Conservation (phyloP, 176 grass and related monocot species). For the Otatea glauca region DNA sequence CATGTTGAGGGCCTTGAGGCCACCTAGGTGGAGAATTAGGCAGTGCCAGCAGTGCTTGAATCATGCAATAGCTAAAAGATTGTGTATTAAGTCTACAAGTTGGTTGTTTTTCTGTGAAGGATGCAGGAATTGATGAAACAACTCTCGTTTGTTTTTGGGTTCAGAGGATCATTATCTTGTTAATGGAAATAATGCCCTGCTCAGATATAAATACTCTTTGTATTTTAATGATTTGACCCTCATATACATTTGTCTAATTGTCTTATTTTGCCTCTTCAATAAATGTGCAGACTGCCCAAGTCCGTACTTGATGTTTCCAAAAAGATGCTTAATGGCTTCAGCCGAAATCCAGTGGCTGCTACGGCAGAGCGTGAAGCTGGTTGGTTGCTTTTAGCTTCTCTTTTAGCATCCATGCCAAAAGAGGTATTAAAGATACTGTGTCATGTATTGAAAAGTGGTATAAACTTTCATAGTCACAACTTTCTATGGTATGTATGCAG, state of each 20-base stretch:
- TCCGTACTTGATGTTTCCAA: conserved; percentile 92
- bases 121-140: conserved; percentile 12
- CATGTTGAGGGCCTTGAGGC: background rate
- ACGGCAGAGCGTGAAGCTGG: conserved; percentile 79
- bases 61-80: background rate
- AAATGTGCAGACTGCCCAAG: conserved; percentile 71
- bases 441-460: conserved; percentile 27
- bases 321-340: conserved; percentile 82
- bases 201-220: conserved; percentile 17
- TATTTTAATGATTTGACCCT: conserved; percentile 8
- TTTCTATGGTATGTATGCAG: conserved; percentile 57
- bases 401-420: conserved; percentile 96
- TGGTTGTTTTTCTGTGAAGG: background rate
- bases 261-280: conserved; percentile 25
- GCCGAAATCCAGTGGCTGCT: conserved; percentile 85
- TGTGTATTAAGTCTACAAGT: background rate
- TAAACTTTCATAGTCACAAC: conserved; percentile 6
- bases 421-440: conserved; percentile 64
- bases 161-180: background rate
- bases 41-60: background rate
- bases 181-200: conserved; percentile 1
- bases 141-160: background rate
- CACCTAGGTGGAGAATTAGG: background rate
- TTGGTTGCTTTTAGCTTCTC: conserved; percentile 94
- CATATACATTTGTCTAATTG: background rate